Percentiles rank a stretch among this genome's conserved stretches.
Evolutionary conservation across 1,284 basidiomycete species (phyloP).

Genomic region (Ustanciosporium gigantosporum): DNA sequence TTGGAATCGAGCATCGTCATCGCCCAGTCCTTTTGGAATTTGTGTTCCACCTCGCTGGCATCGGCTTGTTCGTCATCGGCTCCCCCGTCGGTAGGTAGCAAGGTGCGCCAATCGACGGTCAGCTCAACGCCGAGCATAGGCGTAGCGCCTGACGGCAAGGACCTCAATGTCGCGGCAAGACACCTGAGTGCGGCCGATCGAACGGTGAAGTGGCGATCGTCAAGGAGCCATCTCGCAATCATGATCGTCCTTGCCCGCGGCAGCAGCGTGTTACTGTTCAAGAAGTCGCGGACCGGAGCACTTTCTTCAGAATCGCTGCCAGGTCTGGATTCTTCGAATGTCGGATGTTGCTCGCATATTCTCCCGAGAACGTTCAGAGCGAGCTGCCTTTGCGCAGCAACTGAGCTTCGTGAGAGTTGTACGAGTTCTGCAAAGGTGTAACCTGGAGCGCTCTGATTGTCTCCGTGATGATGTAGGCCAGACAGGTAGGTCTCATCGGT

Average conservation of each 20-base stretch:
- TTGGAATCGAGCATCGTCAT: slow-evolving; percentile 21
- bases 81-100: background rate
- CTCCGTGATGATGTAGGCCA: slow-evolving; percentile 82
- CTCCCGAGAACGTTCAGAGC: slow-evolving; percentile 77
- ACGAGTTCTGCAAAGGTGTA: slow-evolving; percentile 89
- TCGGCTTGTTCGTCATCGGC: slow-evolving; percentile 7
- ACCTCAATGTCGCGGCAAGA: slow-evolving; percentile 16
- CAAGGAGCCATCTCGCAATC: slow-evolving; percentile 41
- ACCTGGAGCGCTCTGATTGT: slow-evolving; percentile 77
- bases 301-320: background rate
- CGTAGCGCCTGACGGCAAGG: slow-evolving; percentile 14
- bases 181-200: slow-evolving; percentile 41
- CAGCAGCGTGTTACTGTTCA: slow-evolving; percentile 12
- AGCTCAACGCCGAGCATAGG: slow-evolving; percentile 8
- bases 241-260: slow-evolving; percentile 25
- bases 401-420: slow-evolving; percentile 76
- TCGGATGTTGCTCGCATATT: slow-evolving; percentile 61
- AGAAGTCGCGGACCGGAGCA: slow-evolving; percentile 2
- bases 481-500: slow-evolving; percentile 42
- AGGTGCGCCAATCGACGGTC: slow-evolving; percentile 11
- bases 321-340: background rate
- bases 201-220: slow-evolving; percentile 47
- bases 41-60: slow-evolving; percentile 26
- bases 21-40: slow-evolving; percentile 37
- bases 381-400: slow-evolving; percentile 78